A percentile compares a stretch with the other conserved stretches of the same genome.
Conservation (phyloP, 2,329 filamentous ascomycete genomes). For the Pseudogymnoascus sp. region DNA sequence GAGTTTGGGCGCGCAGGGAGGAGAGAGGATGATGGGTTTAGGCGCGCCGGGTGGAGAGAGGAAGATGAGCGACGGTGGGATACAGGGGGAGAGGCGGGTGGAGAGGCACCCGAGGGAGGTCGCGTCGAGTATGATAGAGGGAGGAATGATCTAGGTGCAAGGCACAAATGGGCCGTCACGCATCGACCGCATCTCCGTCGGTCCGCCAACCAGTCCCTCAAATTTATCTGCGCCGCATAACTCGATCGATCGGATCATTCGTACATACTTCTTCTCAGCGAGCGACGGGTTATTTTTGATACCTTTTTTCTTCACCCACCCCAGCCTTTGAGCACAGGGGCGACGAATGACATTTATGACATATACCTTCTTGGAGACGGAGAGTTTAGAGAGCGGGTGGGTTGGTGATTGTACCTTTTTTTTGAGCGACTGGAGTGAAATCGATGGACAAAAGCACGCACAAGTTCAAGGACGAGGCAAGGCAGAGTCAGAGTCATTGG, state of each 20-base stretch:
- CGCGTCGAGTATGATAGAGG: conserved; percentile 28
- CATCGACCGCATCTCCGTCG: background rate
- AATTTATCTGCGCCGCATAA: background rate
- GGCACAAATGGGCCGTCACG: background rate
- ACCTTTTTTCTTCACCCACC: background rate
- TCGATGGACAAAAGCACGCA: conserved; percentile 9
- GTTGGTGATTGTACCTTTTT: conserved; percentile 10
- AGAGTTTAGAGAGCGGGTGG: background rate
- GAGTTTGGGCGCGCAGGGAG: conserved; percentile 14
- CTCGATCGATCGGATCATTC: background rate
- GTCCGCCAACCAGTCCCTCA: background rate
- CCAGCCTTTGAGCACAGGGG: conserved; percentile 1
- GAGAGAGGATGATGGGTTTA: background rate
- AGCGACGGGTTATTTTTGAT: conserved; percentile 1
- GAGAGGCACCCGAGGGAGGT: conserved; percentile 31
- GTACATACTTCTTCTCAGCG: conserved; percentile 1
- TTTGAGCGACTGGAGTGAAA: background rate
- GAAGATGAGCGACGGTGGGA: background rate
- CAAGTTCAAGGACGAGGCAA: background rate
- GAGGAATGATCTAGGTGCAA: conserved; percentile 29
- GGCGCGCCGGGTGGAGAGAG: conserved; percentile 14
- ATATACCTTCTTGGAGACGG: conserved; percentile 10
- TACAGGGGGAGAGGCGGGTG: background rate
- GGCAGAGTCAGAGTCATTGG: background rate
- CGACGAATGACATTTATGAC: background rate